phyloP scores from a whole-genome alignment of 306 rosid species.

The Oxytropis ochrocephala region DNA sequence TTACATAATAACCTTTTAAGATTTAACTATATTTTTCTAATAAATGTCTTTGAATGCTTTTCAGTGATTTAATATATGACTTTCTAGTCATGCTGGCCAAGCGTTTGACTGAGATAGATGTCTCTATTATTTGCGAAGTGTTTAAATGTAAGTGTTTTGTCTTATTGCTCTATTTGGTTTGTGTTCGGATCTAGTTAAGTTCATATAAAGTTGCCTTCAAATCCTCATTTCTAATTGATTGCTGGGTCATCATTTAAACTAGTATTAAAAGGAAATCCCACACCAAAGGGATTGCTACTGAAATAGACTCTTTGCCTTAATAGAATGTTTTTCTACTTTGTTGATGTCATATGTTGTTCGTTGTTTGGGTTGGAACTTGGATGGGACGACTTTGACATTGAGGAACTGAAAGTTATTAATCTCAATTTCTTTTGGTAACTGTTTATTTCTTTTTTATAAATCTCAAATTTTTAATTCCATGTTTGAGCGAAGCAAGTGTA shows the following conservation, averaged over 20 bases:
- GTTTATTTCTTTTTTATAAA: too few relatives aligned
- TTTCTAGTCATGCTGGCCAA: constrained; percentile 71
- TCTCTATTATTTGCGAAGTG: constrained; percentile 70
- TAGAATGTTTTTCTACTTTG: not conserved
- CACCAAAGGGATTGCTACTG: not conserved
- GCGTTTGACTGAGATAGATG: constrained; percentile 66
- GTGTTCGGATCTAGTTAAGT: not conserved
- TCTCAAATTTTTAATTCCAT: too few relatives aligned
- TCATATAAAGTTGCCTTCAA: not conserved
- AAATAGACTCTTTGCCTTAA: not conserved
- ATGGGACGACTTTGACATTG: not conserved
- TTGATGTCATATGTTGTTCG: not conserved
- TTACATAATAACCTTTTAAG: not conserved
- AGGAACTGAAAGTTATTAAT: not conserved
- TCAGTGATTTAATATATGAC: constrained; percentile 85
- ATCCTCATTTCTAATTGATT: not conserved
- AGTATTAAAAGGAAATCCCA: not conserved
- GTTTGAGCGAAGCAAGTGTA: too few relatives aligned
- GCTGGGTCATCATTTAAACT: not conserved
- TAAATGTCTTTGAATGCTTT: constrained; percentile 26
- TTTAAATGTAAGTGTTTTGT: constrained; percentile 59
- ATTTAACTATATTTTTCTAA: constrained; percentile 20
- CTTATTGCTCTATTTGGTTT: constrained; percentile 6
- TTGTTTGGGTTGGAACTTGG: not conserved
- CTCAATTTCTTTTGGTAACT: too few relatives aligned